These are phyloP conservation scores for Endocalyx cinctus DNA, from an alignment of 2,329 filamentous ascomycete species.

Conservation along the genomic window DNA sequence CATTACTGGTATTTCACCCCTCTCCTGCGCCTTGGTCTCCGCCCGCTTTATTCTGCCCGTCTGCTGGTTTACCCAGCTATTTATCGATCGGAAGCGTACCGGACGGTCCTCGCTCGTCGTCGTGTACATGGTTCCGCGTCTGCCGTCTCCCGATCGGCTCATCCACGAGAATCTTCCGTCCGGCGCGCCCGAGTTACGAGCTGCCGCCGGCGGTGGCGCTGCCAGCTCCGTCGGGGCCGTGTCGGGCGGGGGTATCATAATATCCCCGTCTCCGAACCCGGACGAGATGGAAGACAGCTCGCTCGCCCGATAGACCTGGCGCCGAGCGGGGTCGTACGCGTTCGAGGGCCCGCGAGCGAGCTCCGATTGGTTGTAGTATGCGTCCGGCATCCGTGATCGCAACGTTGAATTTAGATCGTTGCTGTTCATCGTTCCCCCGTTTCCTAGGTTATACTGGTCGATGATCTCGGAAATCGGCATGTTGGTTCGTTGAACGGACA, in stretches of 20 bases:
- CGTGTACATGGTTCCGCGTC: conserved; percentile 49
- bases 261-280: conserved; percentile 59
- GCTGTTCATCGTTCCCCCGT: conserved; percentile 22
- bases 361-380: conserved; percentile 36
- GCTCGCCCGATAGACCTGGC: conserved; percentile 38
- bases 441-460: conserved; percentile 20
- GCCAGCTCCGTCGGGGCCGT: no score
- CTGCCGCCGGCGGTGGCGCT: conserved; percentile 13
- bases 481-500: no score
- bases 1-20: conserved; percentile 21
- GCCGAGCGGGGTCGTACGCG: conserved; percentile 29
- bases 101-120: conserved; percentile 49
- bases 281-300: conserved; percentile 59
- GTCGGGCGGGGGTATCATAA: conserved; percentile 41
- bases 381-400: conserved; percentile 31
- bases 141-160: conserved; percentile 19
- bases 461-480: conserved; percentile 17
- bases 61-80: conserved; percentile 64
- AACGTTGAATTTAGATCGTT: conserved; percentile 23
- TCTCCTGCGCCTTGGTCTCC: conserved; percentile 32
- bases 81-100: conserved; percentile 53
- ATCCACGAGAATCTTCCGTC: conserved; percentile 32
- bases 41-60: conserved; percentile 48
- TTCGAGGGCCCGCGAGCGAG: conserved; percentile 31
- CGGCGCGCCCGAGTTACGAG: conserved; percentile 11